Evolutionary conservation across 176 grass and related monocot genomes (phyloP).

Genomic region (Carex scoparia): DNA sequence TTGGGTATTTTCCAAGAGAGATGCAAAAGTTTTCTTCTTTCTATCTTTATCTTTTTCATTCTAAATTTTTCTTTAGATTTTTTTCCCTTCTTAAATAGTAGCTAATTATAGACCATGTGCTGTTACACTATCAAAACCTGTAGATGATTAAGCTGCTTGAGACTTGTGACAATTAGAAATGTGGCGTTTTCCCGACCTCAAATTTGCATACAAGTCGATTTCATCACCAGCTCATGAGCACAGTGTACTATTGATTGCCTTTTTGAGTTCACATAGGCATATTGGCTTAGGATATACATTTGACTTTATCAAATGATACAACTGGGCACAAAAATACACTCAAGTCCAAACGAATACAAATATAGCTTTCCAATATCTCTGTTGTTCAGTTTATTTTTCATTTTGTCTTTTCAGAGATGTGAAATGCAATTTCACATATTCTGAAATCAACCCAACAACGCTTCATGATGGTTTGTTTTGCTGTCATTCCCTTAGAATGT

Average conservation of each 20-base stretch:
- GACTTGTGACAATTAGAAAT: neutral
- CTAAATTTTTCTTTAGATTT: neutral
- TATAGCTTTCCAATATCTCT: neutral
- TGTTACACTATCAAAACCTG: slow-evolving; percentile 11
- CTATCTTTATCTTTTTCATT: neutral
- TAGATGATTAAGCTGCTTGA: slow-evolving; percentile 7
- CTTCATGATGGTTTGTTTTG: neutral
- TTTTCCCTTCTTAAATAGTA: neutral
- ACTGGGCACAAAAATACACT: neutral
- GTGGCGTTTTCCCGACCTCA: slow-evolving; percentile 8
- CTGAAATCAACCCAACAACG: neutral
- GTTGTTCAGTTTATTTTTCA: neutral
- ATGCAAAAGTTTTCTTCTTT: neutral
- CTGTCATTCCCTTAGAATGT: neutral
- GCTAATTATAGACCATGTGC: neutral
- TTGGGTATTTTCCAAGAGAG: neutral
- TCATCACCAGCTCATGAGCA: slow-evolving; percentile 20
- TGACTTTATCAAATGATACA: neutral
- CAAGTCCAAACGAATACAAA: neutral
- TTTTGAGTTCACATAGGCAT: neutral
- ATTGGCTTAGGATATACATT: neutral
- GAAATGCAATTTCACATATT: neutral
- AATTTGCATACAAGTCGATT: slow-evolving; percentile 18
- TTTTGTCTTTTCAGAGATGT: neutral
- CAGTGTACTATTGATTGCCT: neutral